phyloP scores from a whole-genome alignment of 2,329 filamentous ascomycete genomes.

The Colletotrichum horii region DNA sequence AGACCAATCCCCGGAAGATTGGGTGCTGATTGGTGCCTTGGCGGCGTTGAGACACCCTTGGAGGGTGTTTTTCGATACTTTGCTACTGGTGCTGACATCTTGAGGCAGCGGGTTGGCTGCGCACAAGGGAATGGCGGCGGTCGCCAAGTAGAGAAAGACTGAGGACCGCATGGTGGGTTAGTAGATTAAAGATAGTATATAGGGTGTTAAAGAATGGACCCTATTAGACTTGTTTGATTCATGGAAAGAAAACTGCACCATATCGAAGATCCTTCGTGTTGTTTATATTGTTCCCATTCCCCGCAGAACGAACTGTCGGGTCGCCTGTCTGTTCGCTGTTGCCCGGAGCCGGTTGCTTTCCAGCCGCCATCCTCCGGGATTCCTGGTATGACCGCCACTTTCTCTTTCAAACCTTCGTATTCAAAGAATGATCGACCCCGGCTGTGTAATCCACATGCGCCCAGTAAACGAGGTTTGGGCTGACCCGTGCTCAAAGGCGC shows the following conservation, averaged over 20 bases:
- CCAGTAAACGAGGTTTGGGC: not conserved
- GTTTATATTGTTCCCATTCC: not conserved
- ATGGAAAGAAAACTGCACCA: not conserved
- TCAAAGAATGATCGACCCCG: not conserved
- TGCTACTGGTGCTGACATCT: not conserved
- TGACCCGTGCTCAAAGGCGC: not conserved
- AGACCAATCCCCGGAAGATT: constrained; percentile 22
- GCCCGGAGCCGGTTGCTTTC: not conserved
- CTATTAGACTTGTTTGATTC: not conserved
- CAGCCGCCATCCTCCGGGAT: not conserved
- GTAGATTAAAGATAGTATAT: not conserved
- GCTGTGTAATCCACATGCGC: not conserved
- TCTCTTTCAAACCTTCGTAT: not conserved
- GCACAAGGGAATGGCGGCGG: not conserved
- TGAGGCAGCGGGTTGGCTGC: not conserved
- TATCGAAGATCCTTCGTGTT: not conserved
- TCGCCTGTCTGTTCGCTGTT: not conserved
- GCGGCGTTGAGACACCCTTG: constrained; percentile 27
- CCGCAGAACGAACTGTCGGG: not conserved
- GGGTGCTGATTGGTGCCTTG: constrained; percentile 23
- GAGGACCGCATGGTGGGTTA: not conserved
- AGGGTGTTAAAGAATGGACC: not conserved
- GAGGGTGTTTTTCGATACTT: not conserved
- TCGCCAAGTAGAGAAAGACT: not conserved
- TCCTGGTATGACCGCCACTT: not conserved